Evolutionary conservation across 116 monocot species (phyloP), one percentile per base, ranked within the genome.

Genomic region (Dioscorea cayenensis): DNA sequence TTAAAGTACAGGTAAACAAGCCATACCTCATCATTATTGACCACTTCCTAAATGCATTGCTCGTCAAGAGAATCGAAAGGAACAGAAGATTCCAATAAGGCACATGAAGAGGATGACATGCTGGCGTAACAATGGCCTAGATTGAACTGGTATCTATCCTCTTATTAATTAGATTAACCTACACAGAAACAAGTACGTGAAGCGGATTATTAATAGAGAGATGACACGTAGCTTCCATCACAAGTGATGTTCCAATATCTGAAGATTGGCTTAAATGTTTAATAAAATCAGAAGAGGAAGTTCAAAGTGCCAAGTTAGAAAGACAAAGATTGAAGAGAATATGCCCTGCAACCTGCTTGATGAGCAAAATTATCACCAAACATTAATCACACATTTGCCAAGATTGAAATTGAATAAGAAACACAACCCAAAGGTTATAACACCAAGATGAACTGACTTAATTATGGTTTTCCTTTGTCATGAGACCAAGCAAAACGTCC

Each of bases 301-400:
- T 64, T 65, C 61, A 62, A 5, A 35, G 20, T 88, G 92, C 96
- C 86, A 96, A 69, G 37, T 71, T 62, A 49, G 85, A 82, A 18
- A 89, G 49, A 61, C 92, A 96, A 52, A 96, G 74, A 63, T 20
- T 52, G 36, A 67, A 78, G 49, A 90, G 64, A 65, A 92, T 81
- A 61, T 22, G 51, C n/a, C 73, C 68, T 70, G 66, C 73, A 65
- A 82, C 74, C 82, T 82, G 61, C 11, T 19, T 17, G 49, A 20
- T 60, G 71, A 55, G 49, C 20, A 62, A 48, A 59, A 58, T 51
- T 51, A 5, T 21, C 59, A 63, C 28, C 60, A 72, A 49, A 69
- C 60, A 67, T 32, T n/a, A 49, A 20, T 17, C 49, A 78, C n/a
- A 21, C 32, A 76, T 48, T 23, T 49, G 14, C 7, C 29, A 62